These are phyloP conservation scores for Westerdykella sp. DNA, from an alignment of 2,329 filamentous ascomycete species.

Conservation along the genomic window DNA sequence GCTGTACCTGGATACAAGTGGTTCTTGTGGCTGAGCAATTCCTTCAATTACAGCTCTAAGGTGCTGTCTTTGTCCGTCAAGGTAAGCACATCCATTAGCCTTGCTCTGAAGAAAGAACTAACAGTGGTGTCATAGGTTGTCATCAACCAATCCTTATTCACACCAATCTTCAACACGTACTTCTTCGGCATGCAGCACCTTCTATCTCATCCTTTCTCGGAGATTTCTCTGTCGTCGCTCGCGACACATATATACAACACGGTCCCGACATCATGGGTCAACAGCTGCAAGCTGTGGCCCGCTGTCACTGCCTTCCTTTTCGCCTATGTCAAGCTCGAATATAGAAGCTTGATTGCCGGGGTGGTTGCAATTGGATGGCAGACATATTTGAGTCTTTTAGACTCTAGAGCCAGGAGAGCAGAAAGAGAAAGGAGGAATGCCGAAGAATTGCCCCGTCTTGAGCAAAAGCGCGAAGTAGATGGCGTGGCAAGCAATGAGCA, in stretches of 20 bases:
- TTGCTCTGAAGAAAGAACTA: too few relatives aligned
- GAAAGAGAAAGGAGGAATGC: background rate
- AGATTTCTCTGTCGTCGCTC: conserved; percentile 40
- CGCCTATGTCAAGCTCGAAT: conserved; percentile 72
- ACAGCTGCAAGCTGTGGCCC: conserved; percentile 84
- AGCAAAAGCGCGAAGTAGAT: too few relatives aligned
- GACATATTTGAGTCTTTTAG: conserved; percentile 78
- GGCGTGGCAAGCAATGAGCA: too few relatives aligned
- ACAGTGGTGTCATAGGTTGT: conserved; percentile 43
- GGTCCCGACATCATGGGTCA: conserved; percentile 68
- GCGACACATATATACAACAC: conserved; percentile 65
- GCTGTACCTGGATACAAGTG: conserved; percentile 77
- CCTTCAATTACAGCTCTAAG: conserved; percentile 79
- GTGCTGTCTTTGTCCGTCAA: conserved; percentile 66
- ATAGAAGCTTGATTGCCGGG: conserved; percentile 70
- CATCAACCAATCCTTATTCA: conserved; percentile 75
- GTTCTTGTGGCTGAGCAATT: conserved; percentile 71
- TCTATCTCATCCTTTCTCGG: conserved; percentile 16
- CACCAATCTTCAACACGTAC: conserved; percentile 55
- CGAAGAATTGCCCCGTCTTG: too few relatives aligned
- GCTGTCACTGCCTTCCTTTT: conserved; percentile 81
- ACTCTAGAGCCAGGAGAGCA: conserved; percentile 51
- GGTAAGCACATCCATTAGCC: conserved; percentile 12
- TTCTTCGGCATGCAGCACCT: conserved; percentile 49
- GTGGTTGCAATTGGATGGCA: conserved; percentile 84